Conservation (phyloP, 1,284 basidiomycete genomes). For the Ceratobasidium sp. region DNA sequence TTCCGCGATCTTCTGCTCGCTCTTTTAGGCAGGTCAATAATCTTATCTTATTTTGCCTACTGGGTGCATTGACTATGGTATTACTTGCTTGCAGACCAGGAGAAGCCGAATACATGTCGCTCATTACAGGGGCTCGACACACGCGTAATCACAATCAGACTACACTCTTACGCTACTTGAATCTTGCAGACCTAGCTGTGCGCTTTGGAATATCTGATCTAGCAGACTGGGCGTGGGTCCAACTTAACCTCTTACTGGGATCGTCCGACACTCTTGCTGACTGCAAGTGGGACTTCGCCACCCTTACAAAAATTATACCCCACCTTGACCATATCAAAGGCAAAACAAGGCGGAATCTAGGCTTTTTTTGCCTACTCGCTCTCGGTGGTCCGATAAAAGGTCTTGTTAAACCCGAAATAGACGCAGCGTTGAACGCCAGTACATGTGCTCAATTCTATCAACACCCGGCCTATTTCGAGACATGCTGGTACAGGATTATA, state of each 20-base stretch:
- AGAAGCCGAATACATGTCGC: background rate
- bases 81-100: background rate
- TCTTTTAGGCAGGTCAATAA: slow-evolving; percentile 5
- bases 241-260: slow-evolving; percentile 15
- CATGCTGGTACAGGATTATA: background rate
- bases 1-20: slow-evolving; percentile 13
- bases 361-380: too few relatives aligned
- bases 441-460: slow-evolving; percentile 4
- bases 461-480: background rate
- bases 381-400: too few relatives aligned
- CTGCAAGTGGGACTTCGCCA: background rate
- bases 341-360: too few relatives aligned
- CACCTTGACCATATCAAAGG: too few relatives aligned
- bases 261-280: background rate
- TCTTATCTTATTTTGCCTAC: background rate
- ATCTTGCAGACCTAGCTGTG: background rate
- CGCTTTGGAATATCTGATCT: background rate
- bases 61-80: background rate
- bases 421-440: background rate
- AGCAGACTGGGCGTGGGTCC: background rate
- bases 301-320: background rate
- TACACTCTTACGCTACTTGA: background rate
- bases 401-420: too few relatives aligned
- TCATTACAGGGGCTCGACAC: background rate
- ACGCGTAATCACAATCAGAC: background rate